A percentile compares a stretch with the other conserved stretches of the same genome.
Conservation (phyloP, 257 asterid species). For the Agastache rugosa region DNA sequence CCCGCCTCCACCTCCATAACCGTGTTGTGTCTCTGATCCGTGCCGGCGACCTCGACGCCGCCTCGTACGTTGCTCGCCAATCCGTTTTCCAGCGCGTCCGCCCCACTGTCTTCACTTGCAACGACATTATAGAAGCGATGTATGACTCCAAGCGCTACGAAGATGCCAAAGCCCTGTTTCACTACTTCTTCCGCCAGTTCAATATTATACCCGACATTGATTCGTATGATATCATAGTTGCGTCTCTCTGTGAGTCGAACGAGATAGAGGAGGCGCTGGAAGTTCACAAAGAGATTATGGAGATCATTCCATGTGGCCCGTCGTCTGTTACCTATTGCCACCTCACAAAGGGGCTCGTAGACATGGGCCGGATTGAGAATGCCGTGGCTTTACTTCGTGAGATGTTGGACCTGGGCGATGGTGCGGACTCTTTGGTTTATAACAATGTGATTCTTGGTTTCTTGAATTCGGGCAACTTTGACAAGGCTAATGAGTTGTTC, state of each 20-base stretch:
- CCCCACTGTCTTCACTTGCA: constrained; percentile 96
- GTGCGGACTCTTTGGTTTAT: constrained; percentile 88
- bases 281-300: constrained; percentile 58
- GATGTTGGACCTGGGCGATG: constrained; percentile 85
- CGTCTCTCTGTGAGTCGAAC: constrained; percentile 68
- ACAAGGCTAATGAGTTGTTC: constrained; percentile 76
- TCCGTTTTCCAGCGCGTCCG: constrained; percentile 72
- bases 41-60: constrained; percentile 82
- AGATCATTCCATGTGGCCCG: constrained; percentile 75
- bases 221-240: constrained; percentile 68
- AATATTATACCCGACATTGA: constrained; percentile 72
- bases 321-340: constrained; percentile 78
- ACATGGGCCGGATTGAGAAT: constrained; percentile 58
- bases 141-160: constrained; percentile 63
- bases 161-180: constrained; percentile 77
- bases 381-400: constrained; percentile 72
- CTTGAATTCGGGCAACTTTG: constrained; percentile 66
- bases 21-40: constrained; percentile 92
- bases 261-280: constrained; percentile 75
- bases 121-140: constrained; percentile 92
- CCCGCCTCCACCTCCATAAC: constrained; percentile 86
- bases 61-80: constrained; percentile 77
- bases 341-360: constrained; percentile 79
- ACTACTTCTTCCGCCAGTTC: constrained; percentile 77
- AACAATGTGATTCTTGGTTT: constrained; percentile 84